Conservation (phyloP, 2,329 filamentous ascomycete species). For the Xylariaceae sp. region DNA sequence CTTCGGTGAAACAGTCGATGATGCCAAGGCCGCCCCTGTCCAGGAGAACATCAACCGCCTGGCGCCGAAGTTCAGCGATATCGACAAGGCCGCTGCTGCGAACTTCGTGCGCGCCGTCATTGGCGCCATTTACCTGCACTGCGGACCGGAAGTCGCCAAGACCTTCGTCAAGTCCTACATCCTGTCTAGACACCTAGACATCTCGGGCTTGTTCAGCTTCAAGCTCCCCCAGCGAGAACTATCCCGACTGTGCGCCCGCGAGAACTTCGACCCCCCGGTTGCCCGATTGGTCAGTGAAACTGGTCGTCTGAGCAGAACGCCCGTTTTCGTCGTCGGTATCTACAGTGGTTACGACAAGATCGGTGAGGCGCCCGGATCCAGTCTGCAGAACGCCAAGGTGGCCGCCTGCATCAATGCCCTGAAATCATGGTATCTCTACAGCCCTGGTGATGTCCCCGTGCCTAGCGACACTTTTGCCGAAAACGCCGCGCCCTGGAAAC, state of each 20-base stretch:
- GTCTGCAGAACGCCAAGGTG: constrained; percentile 68
- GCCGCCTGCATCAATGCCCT: constrained; percentile 79
- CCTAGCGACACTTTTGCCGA: constrained; percentile 65
- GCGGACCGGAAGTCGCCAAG: constrained; percentile 71
- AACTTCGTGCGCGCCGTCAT: constrained; percentile 78
- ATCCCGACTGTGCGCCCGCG: constrained; percentile 73
- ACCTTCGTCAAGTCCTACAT: constrained; percentile 80
- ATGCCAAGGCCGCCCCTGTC: constrained; percentile 15
- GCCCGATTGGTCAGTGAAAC: constrained; percentile 88
- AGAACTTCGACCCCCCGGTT: constrained; percentile 82
- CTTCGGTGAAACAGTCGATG: constrained; percentile 62
- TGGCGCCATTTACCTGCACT: constrained; percentile 80
- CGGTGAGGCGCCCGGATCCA: constrained; percentile 80
- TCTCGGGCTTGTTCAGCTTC: constrained; percentile 78
- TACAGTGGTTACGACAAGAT: constrained; percentile 88
- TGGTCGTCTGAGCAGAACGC: constrained; percentile 74
- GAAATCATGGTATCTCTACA: constrained; percentile 96
- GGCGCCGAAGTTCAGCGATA: constrained; percentile 19
- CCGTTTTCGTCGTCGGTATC: constrained; percentile 90
- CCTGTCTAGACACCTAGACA: constrained; percentile 69
- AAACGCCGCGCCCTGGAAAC: constrained; percentile 58
- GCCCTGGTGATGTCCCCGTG: constrained; percentile 61
- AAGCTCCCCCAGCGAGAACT: constrained; percentile 78
- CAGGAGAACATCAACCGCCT: constrained; percentile 22
- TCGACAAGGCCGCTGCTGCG: constrained; percentile 50